Evolutionary conservation across 768 basidiomycete species (phyloP).

Genomic region (Leccinum pellstonianum): DNA sequence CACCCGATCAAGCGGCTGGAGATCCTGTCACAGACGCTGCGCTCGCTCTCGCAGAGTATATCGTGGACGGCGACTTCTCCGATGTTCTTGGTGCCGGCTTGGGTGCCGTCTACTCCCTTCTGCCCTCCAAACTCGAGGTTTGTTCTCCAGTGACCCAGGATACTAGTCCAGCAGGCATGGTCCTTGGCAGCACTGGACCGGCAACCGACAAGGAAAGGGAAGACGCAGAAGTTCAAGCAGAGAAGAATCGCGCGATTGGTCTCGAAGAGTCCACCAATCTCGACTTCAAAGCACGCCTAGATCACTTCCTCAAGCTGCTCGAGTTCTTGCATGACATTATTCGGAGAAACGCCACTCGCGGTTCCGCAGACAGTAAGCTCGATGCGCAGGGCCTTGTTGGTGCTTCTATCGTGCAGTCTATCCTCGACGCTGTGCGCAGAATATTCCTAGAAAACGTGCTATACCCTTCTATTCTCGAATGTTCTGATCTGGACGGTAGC

Average conservation of each 20-base stretch:
- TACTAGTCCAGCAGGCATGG: constrained; percentile 54
- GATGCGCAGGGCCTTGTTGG: constrained; percentile 71
- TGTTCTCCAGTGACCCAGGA: constrained; percentile 43
- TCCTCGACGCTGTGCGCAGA: constrained; percentile 75
- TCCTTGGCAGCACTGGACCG: constrained; percentile 62
- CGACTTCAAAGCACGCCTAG: constrained; percentile 77
- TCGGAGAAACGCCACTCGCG: constrained; percentile 55
- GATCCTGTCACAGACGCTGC: constrained; percentile 86
- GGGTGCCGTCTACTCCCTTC: constrained; percentile 87
- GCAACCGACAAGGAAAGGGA: constrained; percentile 58
- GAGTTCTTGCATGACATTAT: constrained; percentile 92
- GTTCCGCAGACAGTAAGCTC: constrained; percentile 34
- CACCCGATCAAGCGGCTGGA: constrained; percentile 15
- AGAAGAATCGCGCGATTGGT: constrained; percentile 57
- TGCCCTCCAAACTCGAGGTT: constrained; percentile 85
- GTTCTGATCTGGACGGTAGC: constrained; percentile 91
- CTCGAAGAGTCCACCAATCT: constrained; percentile 73
- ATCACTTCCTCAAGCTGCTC: constrained; percentile 86
- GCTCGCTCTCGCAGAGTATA: constrained; percentile 86
- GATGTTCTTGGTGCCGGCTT: constrained; percentile 93
- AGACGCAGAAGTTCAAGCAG: constrained; percentile 48
- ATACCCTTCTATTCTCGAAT: constrained; percentile 91
- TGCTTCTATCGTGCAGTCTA: constrained; percentile 77
- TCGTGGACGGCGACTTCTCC: constrained; percentile 97
- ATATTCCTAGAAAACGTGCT: constrained; percentile 92